phyloP scores from a whole-genome alignment of 2,329 filamentous ascomycete species.

The Mollisiaceae sp. region DNA sequence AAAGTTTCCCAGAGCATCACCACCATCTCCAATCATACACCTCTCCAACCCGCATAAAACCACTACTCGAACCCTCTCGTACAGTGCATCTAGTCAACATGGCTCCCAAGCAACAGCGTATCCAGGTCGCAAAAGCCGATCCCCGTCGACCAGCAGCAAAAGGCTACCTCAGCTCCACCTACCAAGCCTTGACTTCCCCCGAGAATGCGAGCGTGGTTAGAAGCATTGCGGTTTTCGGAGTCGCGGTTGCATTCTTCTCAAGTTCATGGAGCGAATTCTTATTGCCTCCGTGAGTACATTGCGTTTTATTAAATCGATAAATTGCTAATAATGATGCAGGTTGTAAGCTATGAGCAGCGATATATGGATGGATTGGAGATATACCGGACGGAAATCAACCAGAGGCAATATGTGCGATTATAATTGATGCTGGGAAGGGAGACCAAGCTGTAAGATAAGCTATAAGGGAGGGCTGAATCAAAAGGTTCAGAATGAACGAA shows the following conservation, averaged over 20 bases:
- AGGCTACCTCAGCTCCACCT: constrained; percentile 62
- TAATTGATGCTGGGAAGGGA: not conserved
- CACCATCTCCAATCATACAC: not conserved
- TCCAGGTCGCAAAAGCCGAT: constrained; percentile 54
- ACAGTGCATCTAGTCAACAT: constrained; percentile 47
- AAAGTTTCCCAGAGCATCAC: not conserved
- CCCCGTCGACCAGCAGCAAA: constrained; percentile 49
- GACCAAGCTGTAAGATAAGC: constrained; percentile 6
- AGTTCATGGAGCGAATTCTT: constrained; percentile 72
- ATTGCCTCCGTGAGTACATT: constrained; percentile 63
- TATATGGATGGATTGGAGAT: constrained; percentile 1
- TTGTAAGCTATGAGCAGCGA: constrained; percentile 14
- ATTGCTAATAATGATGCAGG: constrained; percentile 5
- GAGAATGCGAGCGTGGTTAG: constrained; percentile 73
- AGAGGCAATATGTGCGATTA: not conserved
- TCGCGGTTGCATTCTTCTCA: constrained; percentile 68
- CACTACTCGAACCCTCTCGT: not conserved
- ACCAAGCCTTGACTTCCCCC: constrained; percentile 65
- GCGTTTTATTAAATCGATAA: not conserved
- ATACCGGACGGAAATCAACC: not conserved
- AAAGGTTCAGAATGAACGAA: not conserved
- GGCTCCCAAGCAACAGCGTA: constrained; percentile 66
- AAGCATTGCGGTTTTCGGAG: constrained; percentile 71
- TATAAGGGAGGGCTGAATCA: not conserved
- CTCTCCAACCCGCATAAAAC: not conserved